Conservation (phyloP, 129 eudicot genomes). For the Flaveria linearis region DNA sequence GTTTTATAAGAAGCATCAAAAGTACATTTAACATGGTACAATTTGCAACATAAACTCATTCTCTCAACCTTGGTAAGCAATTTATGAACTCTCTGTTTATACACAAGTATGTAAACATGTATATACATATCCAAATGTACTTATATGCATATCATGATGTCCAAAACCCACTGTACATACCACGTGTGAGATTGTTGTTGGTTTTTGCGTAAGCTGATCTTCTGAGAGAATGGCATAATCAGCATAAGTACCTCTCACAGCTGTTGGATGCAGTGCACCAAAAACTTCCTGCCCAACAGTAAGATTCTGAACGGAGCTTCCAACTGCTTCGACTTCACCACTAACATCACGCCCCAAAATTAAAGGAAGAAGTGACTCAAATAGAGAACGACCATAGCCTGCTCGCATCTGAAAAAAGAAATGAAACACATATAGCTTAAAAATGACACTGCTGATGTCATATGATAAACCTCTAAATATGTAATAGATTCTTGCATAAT, state of each 20-base stretch:
- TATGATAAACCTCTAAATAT: not conserved
- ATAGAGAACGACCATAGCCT: constrained; percentile 92
- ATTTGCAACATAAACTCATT: constrained; percentile 3
- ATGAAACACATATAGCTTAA: constrained; percentile 11
- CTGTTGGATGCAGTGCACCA: constrained; percentile 98
- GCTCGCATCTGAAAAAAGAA: constrained; percentile 72
- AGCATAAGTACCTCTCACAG: constrained; percentile 89
- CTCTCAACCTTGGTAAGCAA: constrained; percentile 13
- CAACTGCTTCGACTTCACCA: constrained; percentile 91
- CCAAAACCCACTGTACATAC: constrained; percentile 45
- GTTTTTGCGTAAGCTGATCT: constrained; percentile 72
- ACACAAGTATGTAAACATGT: not conserved
- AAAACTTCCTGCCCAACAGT: constrained; percentile 84
- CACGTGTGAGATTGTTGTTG: constrained; percentile 73
- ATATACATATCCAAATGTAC: not conserved
- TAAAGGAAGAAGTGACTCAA: constrained; percentile 73
- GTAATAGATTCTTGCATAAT: not conserved
- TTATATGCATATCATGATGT: constrained; percentile 13
- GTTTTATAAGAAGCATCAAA: constrained; percentile 6
- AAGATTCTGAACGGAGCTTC: constrained; percentile 65
- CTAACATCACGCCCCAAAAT: constrained; percentile 97
- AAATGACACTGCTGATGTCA: constrained; percentile 7
- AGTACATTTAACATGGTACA: constrained; percentile 24
- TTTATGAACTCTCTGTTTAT: not conserved
- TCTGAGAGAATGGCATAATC: constrained; percentile 91